These are phyloP conservation scores for Zoysia japonica DNA, from an alignment of 176 grass and related monocot species.

Conservation along the genomic window DNA sequence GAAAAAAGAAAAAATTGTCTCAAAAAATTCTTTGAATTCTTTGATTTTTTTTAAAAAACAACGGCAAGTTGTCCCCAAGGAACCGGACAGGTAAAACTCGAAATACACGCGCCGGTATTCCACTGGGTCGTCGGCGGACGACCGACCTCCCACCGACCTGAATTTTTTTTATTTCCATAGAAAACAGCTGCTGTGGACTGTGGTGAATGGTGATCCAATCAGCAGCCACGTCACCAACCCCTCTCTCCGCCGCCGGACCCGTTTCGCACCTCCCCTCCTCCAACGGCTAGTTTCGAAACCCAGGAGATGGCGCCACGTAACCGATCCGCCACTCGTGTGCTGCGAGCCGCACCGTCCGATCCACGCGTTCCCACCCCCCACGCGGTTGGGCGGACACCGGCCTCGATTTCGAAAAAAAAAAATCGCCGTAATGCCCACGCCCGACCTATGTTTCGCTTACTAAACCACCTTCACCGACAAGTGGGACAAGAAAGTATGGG, in stretches of 20 bases:
- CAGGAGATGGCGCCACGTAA: conserved; percentile 36
- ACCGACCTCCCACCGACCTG: conserved; percentile 41
- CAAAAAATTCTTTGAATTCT: no score
- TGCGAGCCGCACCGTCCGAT: conserved; percentile 23
- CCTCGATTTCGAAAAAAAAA: conserved; percentile 30
- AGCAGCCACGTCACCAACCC: conserved; percentile 38
- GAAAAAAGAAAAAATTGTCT: no score
- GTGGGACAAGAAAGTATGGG: fast-evolving
- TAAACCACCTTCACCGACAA: fast-evolving
- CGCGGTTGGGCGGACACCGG: conserved; percentile 34
- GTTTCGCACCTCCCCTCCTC: background rate
- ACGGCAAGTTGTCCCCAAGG: no score
- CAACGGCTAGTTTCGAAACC: conserved; percentile 40
- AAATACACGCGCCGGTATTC: background rate
- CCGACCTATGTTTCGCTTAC: fast-evolving
- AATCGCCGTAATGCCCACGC: background rate
- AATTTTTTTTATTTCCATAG: background rate
- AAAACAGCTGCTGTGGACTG: background rate
- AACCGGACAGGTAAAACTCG: background rate
- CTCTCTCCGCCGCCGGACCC: background rate
- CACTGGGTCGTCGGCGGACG: background rate
- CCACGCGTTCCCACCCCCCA: background rate
- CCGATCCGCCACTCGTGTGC: background rate
- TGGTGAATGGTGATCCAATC: conserved; percentile 1
- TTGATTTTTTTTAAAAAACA: no score